phyloP scores from a whole-genome alignment of 129 eudicot species.

The Flaveria bidentis region DNA sequence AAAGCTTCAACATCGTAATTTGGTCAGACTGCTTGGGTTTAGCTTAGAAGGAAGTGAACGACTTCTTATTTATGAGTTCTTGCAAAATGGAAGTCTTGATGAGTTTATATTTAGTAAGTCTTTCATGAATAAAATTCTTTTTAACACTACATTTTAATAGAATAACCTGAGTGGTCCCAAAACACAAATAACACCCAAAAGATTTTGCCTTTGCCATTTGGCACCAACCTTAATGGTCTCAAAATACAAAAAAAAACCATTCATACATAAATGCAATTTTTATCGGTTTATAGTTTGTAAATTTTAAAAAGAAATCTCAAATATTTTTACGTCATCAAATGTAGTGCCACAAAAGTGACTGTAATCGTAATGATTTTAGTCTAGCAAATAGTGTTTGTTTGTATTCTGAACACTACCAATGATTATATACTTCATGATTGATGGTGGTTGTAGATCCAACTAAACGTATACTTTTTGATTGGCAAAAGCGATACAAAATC shows the following conservation, averaged over 20 bases:
- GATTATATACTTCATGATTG: constrained; percentile 4
- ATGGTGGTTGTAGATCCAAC: constrained; percentile 13
- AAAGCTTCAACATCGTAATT: constrained; percentile 1
- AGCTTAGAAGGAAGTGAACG: constrained; percentile 11
- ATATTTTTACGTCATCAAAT: neutral
- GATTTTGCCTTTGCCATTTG: too few species aligned
- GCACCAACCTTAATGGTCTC: too few species aligned
- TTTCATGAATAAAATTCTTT: neutral
- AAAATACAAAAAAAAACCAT: too few species aligned
- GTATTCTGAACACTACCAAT: neutral
- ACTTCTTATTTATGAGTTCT: constrained; percentile 7
- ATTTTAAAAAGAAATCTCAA: neutral
- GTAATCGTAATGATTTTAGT: neutral
- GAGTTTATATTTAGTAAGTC: neutral
- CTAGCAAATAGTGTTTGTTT: neutral
- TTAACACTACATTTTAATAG: neutral
- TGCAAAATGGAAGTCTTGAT: constrained; percentile 12
- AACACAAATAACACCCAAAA: too few species aligned
- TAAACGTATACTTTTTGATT: neutral
- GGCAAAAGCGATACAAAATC: constrained; percentile 11
- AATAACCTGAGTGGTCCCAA: too few species aligned
- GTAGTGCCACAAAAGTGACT: too few species aligned
- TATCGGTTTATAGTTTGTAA: neutral
- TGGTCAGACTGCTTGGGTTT: neutral
- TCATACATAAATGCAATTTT: too few species aligned